These are phyloP conservation scores for Oryza glaberrima DNA, from an alignment of 176 grass and related monocot genomes.

Conservation along the genomic window DNA sequence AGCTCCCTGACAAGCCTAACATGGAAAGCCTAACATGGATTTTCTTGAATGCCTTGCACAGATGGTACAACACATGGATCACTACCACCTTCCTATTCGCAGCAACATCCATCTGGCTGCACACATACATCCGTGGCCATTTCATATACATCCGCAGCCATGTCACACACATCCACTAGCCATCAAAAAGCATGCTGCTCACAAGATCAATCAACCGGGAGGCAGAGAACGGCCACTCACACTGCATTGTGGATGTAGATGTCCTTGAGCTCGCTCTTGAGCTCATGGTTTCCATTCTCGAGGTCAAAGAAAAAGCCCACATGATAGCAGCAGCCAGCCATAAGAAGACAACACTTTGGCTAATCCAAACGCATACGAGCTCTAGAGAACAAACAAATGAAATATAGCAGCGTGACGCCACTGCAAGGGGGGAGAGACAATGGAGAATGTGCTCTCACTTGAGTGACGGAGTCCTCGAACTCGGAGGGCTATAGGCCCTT, in stretches of 20 bases:
- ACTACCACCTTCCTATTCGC: constrained; percentile 59
- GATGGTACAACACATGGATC: constrained; percentile 59
- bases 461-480: constrained; percentile 63
- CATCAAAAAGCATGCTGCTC: not conserved
- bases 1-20: constrained; percentile 61
- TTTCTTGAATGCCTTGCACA: constrained; percentile 59
- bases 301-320: not conserved
- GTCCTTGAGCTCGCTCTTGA: constrained; percentile 68
- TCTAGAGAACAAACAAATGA: not conserved
- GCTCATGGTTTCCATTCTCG: constrained; percentile 45
- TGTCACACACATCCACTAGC: not conserved
- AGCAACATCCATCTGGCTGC: constrained; percentile 58
- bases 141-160: not conserved
- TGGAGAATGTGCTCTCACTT: constrained; percentile 22
- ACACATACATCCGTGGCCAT: not conserved
- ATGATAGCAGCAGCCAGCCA: not conserved
- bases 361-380: not conserved
- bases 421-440: no score
- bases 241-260: constrained; percentile 57
- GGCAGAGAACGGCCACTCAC: not conserved
- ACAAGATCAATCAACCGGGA: not conserved
- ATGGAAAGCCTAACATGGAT: constrained; percentile 67
- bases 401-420: not conserved
- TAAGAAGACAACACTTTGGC: not conserved
- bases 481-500: constrained; percentile 59